Conservation (phyloP, 73 alveolate species). For the Diophrys appendiculata region DNA sequence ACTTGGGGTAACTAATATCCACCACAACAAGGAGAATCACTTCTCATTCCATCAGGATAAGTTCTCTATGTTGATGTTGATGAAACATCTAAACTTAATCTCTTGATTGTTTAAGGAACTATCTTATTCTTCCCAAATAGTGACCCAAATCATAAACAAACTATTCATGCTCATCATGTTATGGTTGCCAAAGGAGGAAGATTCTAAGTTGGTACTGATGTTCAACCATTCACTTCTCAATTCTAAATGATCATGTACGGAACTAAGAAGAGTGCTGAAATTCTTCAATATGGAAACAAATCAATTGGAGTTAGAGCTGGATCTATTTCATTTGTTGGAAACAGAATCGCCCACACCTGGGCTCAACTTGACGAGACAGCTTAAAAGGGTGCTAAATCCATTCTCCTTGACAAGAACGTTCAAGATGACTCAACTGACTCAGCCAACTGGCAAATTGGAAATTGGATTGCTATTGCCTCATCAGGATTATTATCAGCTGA, state of each 20-base stretch:
- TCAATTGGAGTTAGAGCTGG: conserved; percentile 60
- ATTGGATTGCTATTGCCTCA: conserved; percentile 63
- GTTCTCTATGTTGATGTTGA: not conserved
- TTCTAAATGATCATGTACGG: conserved; percentile 63
- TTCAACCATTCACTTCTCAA: conserved; percentile 34
- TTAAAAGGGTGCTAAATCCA: conserved; percentile 40
- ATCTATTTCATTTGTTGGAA: conserved; percentile 57
- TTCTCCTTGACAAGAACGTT: conserved; percentile 34
- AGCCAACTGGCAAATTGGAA: conserved; percentile 74
- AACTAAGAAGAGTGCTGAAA: conserved; percentile 8
- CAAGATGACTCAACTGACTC: conserved; percentile 33
- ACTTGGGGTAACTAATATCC: conserved; percentile 5
- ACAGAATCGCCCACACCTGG: conserved; percentile 52
- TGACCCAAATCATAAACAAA: not conserved
- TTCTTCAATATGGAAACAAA: conserved; percentile 70
- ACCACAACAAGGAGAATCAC: not conserved
- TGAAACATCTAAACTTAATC: conserved; percentile 39
- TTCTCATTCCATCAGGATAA: not conserved
- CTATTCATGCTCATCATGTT: conserved; percentile 63
- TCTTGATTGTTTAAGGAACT: conserved; percentile 26
- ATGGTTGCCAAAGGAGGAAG: conserved; percentile 47
- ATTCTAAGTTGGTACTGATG: conserved; percentile 65
- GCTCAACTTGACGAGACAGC: conserved; percentile 58
- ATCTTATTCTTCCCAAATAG: too few relatives aligned
- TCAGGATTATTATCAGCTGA: conserved; percentile 45